phyloP scores from a whole-genome alignment of 805 yeast species.

The Suhomyces tanzawaensis region DNA sequence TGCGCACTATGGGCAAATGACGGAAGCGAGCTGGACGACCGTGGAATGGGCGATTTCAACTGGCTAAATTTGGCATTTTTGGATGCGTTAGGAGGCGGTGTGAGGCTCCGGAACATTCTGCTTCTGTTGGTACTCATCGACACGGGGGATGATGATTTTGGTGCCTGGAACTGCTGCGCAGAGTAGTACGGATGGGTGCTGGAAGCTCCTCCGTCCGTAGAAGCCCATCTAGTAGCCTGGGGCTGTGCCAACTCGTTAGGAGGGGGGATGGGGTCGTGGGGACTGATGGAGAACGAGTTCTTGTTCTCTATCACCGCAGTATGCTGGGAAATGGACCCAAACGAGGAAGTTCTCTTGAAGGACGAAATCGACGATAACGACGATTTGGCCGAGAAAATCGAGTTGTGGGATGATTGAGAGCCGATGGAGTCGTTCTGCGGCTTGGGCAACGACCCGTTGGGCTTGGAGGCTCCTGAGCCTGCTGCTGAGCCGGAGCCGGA shows the following conservation, averaged over 20 bases:
- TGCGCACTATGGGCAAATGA: neutral
- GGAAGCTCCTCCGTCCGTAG: neutral
- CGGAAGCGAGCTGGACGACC: slow-evolving; percentile 8
- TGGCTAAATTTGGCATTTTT: slow-evolving; percentile 5
- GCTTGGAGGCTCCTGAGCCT: neutral
- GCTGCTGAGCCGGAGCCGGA: slow-evolving; percentile 1
- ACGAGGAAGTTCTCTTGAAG: slow-evolving; percentile 24
- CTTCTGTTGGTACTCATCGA: neutral
- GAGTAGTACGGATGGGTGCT: slow-evolving; percentile 1
- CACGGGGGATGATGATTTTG: slow-evolving; percentile 1
- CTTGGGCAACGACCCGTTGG: slow-evolving; percentile 4
- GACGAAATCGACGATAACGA: slow-evolving; percentile 33
- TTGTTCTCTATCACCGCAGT: slow-evolving; percentile 8
- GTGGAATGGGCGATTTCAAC: slow-evolving; percentile 10
- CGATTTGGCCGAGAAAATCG: slow-evolving; percentile 37
- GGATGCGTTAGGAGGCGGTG: slow-evolving; percentile 10
- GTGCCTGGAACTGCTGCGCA: slow-evolving; percentile 4
- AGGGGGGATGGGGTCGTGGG: slow-evolving; percentile 15
- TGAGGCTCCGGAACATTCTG: slow-evolving; percentile 5
- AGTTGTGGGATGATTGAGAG: slow-evolving; percentile 26
- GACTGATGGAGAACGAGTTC: slow-evolving; percentile 17
- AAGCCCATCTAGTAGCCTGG: neutral
- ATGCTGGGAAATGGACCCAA: slow-evolving; percentile 29
- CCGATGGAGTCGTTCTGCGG: slow-evolving; percentile 24
- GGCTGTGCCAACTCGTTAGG: neutral